Base-by-base conservation (phyloP, 208 protist genomes). In the Trypanosoma melophagium region DNA sequence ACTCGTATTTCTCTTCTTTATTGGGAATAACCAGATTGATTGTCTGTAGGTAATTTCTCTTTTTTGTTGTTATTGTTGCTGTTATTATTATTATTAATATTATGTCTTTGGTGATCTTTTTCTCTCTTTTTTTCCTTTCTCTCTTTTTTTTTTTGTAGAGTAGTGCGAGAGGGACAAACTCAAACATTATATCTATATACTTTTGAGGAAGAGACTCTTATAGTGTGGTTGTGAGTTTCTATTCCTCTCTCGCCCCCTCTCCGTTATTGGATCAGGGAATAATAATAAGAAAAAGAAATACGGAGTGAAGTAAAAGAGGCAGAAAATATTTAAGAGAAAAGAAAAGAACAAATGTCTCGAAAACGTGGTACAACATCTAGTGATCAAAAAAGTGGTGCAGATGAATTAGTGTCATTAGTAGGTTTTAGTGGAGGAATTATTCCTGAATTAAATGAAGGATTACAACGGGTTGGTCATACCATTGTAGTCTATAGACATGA, bases 381-480 rank as follows among this genome's bases (percentile, higher is more conserved):
- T 19, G 50, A 56, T 2, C n/a, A 14, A 54, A 35, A 35, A 41
- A 53, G 12, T 47, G 14, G 7, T 41, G 4, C 3, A 2, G 65
- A 62, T 7, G 56, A 70, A 7, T 19, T 3, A 14, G 21, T 13
- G 4, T n/a, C 17, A 13, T 24, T 75, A 16, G 19, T 59, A 3
- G 66, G 61, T 12, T 85, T 92, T 67, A 75, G 82, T 44, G 86
- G 79, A n/a, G 82, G 53, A 24, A 69, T 83, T 38, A 47, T 94
- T 14, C 87, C 85, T 0, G 87, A 96, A 66, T 73, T 86, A 67
- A 85, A 84, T 38, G 80, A 82, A 5, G 74, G 72, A 12, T 66
- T 94, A 68, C 90, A 89, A 28, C 86, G 87, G 21, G 76, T 85
- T 14, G 90, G 87, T 21, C 90, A 96, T 77, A 84, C 77, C 2